These are phyloP conservation scores for Didymella pinodella DNA, from an alignment of 2,329 filamentous ascomycete species.

Conservation along the genomic window DNA sequence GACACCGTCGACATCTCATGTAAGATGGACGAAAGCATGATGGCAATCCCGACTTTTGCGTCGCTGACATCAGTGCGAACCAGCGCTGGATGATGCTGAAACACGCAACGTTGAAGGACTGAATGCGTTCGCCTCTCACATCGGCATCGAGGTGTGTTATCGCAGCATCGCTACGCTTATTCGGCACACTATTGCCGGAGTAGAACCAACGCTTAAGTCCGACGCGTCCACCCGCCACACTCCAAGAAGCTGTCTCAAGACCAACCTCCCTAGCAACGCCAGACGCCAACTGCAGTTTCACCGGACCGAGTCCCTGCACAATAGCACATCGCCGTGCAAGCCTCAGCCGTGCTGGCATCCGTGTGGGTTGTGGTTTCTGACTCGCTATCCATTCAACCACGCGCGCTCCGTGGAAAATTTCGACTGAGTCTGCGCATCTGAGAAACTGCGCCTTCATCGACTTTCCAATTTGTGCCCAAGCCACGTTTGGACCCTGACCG, in stretches of 20 bases:
- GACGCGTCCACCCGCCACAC: not conserved
- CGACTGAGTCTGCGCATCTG: slow-evolving; percentile 7
- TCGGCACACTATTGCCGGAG: not conserved
- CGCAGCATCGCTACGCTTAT: not conserved
- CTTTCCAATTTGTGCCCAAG: slow-evolving; percentile 11
- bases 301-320: slow-evolving; percentile 9
- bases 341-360: slow-evolving; percentile 6
- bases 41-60: slow-evolving; percentile 7
- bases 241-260: not conserved
- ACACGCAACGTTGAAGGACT: not conserved
- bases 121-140: slow-evolving; percentile 4
- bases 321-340: slow-evolving; percentile 4
- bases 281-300: slow-evolving; percentile 6
- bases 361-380: not conserved
- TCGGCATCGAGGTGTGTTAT: not conserved
- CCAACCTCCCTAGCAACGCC: not conserved
- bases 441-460: slow-evolving; percentile 17
- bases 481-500: slow-evolving; percentile 16
- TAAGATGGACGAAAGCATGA: slow-evolving; percentile 10
- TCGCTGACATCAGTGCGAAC: not conserved
- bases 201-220: not conserved
- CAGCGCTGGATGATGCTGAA: not conserved
- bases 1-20: not conserved
- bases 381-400: not conserved
- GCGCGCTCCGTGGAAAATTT: not conserved